Percentiles rank a stretch among this genome's conserved stretches.
These are phyloP conservation scores for Primulina eburnea DNA, from an alignment of 257 asterid species.

Conservation along the genomic window DNA sequence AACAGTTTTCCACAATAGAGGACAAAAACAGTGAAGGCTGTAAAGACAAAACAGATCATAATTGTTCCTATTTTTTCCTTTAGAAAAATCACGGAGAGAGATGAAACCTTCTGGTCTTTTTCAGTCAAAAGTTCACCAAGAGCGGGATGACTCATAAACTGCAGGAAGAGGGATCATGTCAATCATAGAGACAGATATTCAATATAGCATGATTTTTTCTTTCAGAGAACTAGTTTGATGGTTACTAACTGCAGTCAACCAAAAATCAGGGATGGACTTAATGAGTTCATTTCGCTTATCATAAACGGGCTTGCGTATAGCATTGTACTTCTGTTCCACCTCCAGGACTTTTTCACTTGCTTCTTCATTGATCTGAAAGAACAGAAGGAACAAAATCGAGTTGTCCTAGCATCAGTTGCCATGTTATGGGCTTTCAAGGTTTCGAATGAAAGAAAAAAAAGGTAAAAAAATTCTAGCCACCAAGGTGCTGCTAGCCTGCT, in stretches of 20 bases:
- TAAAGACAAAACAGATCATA: background rate
- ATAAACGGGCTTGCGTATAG: conserved; percentile 52
- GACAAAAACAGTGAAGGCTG: conserved; percentile 1
- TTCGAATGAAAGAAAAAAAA: background rate
- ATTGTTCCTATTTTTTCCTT: background rate
- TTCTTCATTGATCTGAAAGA: conserved; percentile 58
- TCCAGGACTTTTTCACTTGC: conserved; percentile 67
- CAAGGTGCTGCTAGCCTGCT: background rate
- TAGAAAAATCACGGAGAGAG: conserved; percentile 19
- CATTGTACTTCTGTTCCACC: conserved; percentile 56
- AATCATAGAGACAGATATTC: conserved; percentile 8
- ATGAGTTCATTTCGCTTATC: conserved; percentile 50
- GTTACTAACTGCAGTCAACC: conserved; percentile 64
- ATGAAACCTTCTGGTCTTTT: conserved; percentile 85
- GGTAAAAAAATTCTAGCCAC: background rate
- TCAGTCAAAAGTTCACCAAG: conserved; percentile 83
- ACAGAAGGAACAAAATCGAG: background rate
- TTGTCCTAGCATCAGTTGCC: background rate
- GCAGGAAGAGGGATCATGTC: conserved; percentile 27
- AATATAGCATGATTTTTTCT: conserved; percentile 3
- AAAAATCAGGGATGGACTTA: conserved; percentile 59
- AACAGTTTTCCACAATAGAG: background rate
- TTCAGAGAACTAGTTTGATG: conserved; percentile 1
- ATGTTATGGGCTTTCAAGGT: background rate
- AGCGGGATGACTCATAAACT: conserved; percentile 93